Evolutionary conservation across 1,284 basidiomycete genomes (phyloP).

Genomic region (Ganoderma meredithae): DNA sequence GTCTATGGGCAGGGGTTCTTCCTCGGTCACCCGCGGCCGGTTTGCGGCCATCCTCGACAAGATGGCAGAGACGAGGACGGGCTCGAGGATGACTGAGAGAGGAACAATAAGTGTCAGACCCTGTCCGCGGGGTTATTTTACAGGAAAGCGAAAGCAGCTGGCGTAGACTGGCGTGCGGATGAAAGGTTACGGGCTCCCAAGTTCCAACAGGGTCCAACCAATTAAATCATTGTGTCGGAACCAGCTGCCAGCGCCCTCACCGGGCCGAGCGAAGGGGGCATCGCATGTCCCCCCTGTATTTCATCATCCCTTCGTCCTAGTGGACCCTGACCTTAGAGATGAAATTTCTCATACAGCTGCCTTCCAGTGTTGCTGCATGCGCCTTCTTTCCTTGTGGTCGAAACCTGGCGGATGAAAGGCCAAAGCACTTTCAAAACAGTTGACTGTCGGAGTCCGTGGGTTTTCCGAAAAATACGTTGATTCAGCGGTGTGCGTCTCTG

Average conservation of each 20-base stretch:
- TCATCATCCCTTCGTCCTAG: background rate
- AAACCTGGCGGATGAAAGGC: background rate
- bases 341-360: background rate
- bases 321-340: background rate
- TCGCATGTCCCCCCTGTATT: background rate
- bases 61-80: slow-evolving; percentile 12
- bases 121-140: background rate
- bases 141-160: background rate
- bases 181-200: background rate
- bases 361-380: background rate
- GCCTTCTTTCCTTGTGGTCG: background rate
- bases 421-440: background rate
- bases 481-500: background rate
- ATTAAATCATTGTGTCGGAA: background rate
- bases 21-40: slow-evolving; percentile 20
- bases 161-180: background rate
- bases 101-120: background rate
- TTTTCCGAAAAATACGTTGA: background rate
- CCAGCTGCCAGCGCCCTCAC: background rate
- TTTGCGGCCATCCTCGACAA: slow-evolving; percentile 17
- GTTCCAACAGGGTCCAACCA: background rate
- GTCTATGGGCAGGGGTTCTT: slow-evolving; percentile 32
- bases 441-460: background rate
- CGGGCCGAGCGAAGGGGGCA: background rate
- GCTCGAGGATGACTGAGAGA: slow-evolving; percentile 5